phyloP scores from a whole-genome alignment of 2,329 filamentous ascomycete species.

The Epichloe sylvatica region DNA sequence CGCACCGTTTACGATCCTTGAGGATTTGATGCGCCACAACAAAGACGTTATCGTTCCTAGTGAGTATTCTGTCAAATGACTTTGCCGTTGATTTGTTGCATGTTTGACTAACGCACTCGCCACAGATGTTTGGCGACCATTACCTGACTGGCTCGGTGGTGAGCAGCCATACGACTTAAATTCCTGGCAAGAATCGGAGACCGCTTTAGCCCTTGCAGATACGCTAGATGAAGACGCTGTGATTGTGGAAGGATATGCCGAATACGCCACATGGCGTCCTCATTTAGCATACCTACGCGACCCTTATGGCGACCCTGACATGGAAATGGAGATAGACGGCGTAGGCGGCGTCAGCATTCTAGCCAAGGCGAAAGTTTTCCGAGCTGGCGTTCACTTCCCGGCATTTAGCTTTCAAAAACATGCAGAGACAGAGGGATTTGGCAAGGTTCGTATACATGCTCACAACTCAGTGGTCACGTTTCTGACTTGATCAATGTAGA shows the following conservation, averaged over 20 bases:
- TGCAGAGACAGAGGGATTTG: conserved; percentile 95
- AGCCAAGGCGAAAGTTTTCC: conserved; percentile 90
- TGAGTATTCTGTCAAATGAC: conserved; percentile 36
- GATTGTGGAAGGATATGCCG: conserved; percentile 96
- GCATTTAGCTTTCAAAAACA: conserved; percentile 98
- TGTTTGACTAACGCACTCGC: conserved; percentile 12
- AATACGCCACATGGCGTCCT: conserved; percentile 96
- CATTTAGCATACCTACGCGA: conserved; percentile 94
- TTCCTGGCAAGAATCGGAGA: conserved; percentile 98
- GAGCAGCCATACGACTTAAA: conserved; percentile 98
- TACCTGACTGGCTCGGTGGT: conserved; percentile 95
- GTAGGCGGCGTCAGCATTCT: conserved; percentile 95
- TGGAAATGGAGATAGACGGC: conserved; percentile 99
- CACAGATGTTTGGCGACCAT: conserved; percentile 88
- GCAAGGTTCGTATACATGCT: conserved; percentile 55
- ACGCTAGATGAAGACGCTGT: conserved; percentile 95
- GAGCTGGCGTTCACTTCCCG: conserved; percentile 89
- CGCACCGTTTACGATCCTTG: conserved; percentile 87
- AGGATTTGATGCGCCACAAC: conserved; percentile 97
- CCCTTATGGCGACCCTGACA: conserved; percentile 92
- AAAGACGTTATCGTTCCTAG: conserved; percentile 98
- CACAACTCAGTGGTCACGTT: not conserved
- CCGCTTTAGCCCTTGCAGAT: conserved; percentile 81
- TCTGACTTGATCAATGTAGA: conserved; percentile 37
- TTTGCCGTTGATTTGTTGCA: not conserved